Evolutionary conservation across 768 basidiomycete genomes (phyloP), one percentile per base, ranked within the genome.

Genomic region (Cystobasidium tubakii): DNA sequence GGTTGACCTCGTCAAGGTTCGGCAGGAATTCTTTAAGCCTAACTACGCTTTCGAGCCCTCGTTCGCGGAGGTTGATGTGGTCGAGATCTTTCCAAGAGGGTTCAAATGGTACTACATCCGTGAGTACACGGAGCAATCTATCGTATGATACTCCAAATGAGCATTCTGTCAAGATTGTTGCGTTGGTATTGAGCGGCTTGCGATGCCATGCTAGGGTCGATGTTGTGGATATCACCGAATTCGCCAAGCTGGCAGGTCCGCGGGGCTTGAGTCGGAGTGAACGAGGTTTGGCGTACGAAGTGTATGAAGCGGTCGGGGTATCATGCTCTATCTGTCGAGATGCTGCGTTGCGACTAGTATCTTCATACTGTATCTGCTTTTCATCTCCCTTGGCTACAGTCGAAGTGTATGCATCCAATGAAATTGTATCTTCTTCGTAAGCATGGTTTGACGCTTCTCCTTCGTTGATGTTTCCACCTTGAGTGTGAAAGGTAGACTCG

Each of bases 91-190:
- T 94, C 96, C 96, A 99, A 79, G 91, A 85, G 27, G 94, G 92
- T 79, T 93, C 91, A 81, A 90, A 96, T 23, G 94, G 92, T 79
- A 93, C 89, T 15, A 93, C 87, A 78, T 97, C 93, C 53, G 94
- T 97, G 79, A 99, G 91, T 78, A 91, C 88, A 80, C 90, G 87
- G 1, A 98, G 89, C 4, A 99, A 86, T 55, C 87, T 86, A 80
- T 97, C 95, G 78, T 91, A 91, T n/a, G 92, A 86, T 54, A 97
- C 88, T 19, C 87, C 92, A 80, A 99, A 99, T 50, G 94, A 97
- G 80, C 94, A 97, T 80, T 98, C 94, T 13, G 95, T 98, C 76
- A 98, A 84, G 83, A 89, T 95, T 0, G 89, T 89, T 10, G 84
- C 85, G 76, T 89, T 80, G 50, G 77, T 79, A 13, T 66, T 36